A percentile compares a stretch with the other conserved stretches of the same genome.
These are phyloP conservation scores for Boletellus deceptivus DNA, from an alignment of 1,284 basidiomycete species.

Conservation along the genomic window DNA sequence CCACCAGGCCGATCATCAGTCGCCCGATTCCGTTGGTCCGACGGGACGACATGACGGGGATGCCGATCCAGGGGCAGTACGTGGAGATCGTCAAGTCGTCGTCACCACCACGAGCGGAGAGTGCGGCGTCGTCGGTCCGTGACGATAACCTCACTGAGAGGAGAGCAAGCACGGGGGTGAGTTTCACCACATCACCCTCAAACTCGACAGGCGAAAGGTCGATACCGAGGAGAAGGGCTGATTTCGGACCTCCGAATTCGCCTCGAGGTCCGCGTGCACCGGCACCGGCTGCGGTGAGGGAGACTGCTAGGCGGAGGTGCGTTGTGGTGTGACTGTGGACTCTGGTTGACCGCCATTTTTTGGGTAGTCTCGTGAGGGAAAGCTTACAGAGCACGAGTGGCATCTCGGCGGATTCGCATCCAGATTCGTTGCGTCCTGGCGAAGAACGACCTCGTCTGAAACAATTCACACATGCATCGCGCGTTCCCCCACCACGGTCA, in stretches of 20 bases:
- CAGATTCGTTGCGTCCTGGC: constrained; percentile 29
- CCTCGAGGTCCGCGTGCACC: constrained; percentile 31
- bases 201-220: constrained; percentile 60
- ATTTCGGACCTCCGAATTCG: constrained; percentile 56
- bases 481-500: constrained; percentile 59
- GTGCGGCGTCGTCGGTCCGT: constrained; percentile 39
- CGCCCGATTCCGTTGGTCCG: constrained; percentile 45
- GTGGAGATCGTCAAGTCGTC: constrained; percentile 27
- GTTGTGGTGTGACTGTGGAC: background rate
- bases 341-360: background rate
- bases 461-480: constrained; percentile 65
- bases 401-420: constrained; percentile 35
- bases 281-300: constrained; percentile 21
- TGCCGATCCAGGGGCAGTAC: constrained; percentile 32
- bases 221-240: constrained; percentile 62
- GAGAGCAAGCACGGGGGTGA: constrained; percentile 43
- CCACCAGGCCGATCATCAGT: constrained; percentile 49
- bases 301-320: constrained; percentile 26
- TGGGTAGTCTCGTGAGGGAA: constrained; percentile 26
- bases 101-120: constrained; percentile 21
- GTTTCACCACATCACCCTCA: constrained; percentile 55
- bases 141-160: constrained; percentile 39
- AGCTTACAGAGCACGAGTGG: constrained; percentile 36
- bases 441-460: constrained; percentile 60
- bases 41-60: constrained; percentile 11